Percentiles rank a stretch among this genome's conserved stretches.
Conservation (phyloP, 331 rosid species). For the Malus hybrid region DNA sequence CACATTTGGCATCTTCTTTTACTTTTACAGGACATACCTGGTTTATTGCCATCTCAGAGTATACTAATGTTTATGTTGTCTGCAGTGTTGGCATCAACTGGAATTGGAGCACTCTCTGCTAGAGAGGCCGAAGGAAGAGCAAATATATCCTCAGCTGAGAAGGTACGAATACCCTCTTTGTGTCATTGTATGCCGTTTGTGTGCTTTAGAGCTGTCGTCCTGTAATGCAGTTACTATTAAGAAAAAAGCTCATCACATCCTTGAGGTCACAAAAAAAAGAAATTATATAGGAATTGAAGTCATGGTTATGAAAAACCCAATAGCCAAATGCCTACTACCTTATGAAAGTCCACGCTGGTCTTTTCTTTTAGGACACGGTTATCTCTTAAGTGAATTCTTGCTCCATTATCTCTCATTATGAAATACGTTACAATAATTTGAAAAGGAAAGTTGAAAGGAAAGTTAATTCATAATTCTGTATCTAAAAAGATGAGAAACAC, state of each 20-base stretch:
- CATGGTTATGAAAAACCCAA: background rate
- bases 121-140: conserved; percentile 98
- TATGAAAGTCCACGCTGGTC: background rate
- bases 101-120: conserved; percentile 91
- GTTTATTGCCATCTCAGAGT: background rate
- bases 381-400: background rate
- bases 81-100: conserved; percentile 90
- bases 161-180: conserved; percentile 38
- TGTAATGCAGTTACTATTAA: background rate
- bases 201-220: background rate
- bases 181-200: background rate
- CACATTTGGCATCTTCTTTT: background rate
- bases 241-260: background rate
- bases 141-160: conserved; percentile 73
- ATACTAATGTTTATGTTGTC: conserved; percentile 16
- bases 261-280: background rate
- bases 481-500: background rate
- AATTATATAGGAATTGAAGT: background rate
- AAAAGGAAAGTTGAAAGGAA: background rate
- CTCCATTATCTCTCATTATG: background rate
- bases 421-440: background rate
- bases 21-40: background rate
- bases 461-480: background rate
- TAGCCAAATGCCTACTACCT: background rate
- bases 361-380: background rate